Evolutionary conservation across 2,329 filamentous ascomycete species (phyloP).

Genomic region (Aspergillus glaucus): DNA sequence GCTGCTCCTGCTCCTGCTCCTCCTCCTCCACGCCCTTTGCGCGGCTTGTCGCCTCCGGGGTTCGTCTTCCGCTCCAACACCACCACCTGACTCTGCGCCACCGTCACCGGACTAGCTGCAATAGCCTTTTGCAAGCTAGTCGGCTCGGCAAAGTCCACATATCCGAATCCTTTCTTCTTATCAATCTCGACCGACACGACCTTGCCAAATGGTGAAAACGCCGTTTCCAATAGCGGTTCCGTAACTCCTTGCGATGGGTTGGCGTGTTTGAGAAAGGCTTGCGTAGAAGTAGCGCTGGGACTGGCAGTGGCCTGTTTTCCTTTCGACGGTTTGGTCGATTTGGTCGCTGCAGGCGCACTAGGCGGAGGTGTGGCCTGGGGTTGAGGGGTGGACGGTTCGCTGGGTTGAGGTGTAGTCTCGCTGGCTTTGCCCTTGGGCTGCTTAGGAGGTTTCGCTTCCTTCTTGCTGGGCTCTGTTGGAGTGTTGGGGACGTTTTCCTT

Average conservation of each 20-base stretch:
- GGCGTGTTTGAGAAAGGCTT: slow-evolving; percentile 71
- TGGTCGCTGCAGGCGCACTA: slow-evolving; percentile 12
- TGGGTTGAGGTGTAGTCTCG: slow-evolving; percentile 15
- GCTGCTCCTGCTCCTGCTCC: slow-evolving; percentile 4
- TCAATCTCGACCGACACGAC: slow-evolving; percentile 84
- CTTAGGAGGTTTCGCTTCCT: slow-evolving; percentile 6
- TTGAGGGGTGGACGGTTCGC: slow-evolving; percentile 16
- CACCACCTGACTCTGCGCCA: slow-evolving; percentile 80
- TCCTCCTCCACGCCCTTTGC: slow-evolving; percentile 23
- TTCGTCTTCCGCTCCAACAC: slow-evolving; percentile 60
- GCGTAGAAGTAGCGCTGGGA: slow-evolving; percentile 26
- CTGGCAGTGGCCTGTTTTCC: slow-evolving; percentile 19
- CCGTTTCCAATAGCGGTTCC: slow-evolving; percentile 67
- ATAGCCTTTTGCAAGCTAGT: slow-evolving; percentile 71
- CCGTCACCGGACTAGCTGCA: slow-evolving; percentile 69
- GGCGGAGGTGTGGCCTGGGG: slow-evolving; percentile 9
- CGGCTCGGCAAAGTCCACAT: slow-evolving; percentile 76
- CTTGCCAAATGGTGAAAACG: slow-evolving; percentile 66
- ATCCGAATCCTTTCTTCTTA: slow-evolving; percentile 89
- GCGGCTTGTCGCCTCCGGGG: slow-evolving; percentile 25
- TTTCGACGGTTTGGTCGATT: slow-evolving; percentile 22
- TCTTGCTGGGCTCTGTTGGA: slow-evolving; percentile 14
- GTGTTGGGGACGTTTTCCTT: slow-evolving; percentile 14
- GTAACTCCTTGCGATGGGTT: slow-evolving; percentile 90
- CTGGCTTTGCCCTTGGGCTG: slow-evolving; percentile 10